Conservation (phyloP, 2,329 filamentous ascomycete genomes). For the Nemania diffusa region DNA sequence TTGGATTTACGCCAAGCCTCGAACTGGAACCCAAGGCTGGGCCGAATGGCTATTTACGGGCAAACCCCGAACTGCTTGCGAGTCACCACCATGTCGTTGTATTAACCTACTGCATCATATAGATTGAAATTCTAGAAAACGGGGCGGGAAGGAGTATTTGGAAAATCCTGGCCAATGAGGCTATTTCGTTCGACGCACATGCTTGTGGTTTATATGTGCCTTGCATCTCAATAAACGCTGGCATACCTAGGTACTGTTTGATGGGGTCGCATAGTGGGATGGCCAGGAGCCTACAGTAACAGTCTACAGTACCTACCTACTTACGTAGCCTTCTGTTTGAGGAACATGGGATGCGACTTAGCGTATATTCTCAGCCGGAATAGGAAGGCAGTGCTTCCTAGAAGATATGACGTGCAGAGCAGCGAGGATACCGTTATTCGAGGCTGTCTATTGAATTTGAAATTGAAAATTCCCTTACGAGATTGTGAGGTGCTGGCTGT, state of each 20-base stretch:
- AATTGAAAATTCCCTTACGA: slow-evolving; percentile 35
- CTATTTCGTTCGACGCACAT: neutral
- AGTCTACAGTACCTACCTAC: neutral
- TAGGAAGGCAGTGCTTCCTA: slow-evolving; percentile 44
- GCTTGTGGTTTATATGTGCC: neutral
- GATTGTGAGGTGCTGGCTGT: neutral
- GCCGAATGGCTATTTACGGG: slow-evolving; percentile 40
- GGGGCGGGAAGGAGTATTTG: neutral
- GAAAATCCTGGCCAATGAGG: neutral
- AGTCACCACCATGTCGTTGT: slow-evolving; percentile 23
- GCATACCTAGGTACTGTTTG: neutral
- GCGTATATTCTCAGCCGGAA: slow-evolving; percentile 31
- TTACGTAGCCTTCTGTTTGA: slow-evolving; percentile 14
- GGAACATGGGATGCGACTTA: slow-evolving; percentile 20
- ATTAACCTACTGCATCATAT: neutral
- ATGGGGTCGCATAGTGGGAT: neutral
- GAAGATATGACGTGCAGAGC: slow-evolving; percentile 47
- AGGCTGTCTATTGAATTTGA: slow-evolving; percentile 38
- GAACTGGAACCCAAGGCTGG: slow-evolving; percentile 36
- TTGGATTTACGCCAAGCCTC: slow-evolving; percentile 22
- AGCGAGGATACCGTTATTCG: slow-evolving; percentile 35
- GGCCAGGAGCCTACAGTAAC: neutral
- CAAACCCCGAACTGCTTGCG: slow-evolving; percentile 41
- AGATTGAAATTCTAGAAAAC: neutral
- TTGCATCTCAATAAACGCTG: neutral